These are phyloP conservation scores for Plasmodium yoelii DNA, from an alignment of 169 alveolate species.

Conservation along the genomic window DNA sequence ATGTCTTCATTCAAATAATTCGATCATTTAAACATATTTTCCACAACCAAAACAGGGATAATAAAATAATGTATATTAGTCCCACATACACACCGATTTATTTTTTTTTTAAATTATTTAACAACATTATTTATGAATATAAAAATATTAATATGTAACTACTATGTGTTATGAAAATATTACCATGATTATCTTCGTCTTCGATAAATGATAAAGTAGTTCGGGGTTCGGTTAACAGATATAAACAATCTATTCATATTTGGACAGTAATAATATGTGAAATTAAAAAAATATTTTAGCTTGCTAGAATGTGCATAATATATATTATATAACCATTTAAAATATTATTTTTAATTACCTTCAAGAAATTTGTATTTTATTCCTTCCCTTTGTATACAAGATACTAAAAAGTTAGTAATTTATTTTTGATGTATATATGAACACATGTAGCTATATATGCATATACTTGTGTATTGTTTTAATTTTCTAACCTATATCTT, in stretches of 20 bases:
- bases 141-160: neutral
- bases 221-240: conserved; percentile 34
- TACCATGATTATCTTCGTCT: conserved; percentile 62
- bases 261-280: conserved; percentile 1
- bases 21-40: too few relatives aligned
- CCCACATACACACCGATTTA: too few relatives aligned
- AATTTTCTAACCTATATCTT: conserved; percentile 35
- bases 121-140: too few relatives aligned
- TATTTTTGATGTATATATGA: neutral
- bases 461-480: neutral
- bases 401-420: conserved; percentile 24
- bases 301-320: neutral
- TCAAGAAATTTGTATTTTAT: conserved; percentile 67
- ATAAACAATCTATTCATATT: conserved; percentile 39
- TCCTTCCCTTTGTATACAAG: conserved; percentile 71
- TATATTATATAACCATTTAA: neutral
- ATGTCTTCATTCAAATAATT: neutral
- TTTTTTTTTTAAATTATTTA: too few relatives aligned
- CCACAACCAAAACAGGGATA: too few relatives aligned
- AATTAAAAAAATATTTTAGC: neutral
- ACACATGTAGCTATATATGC: neutral
- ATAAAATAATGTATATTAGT: too few relatives aligned
- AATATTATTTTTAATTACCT: conserved; percentile 46
- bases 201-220: conserved; percentile 27
- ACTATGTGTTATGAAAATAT: neutral